Base-by-base conservation (phyloP, 352 stramenopile genomes). In the Pythium biforme region DNA sequence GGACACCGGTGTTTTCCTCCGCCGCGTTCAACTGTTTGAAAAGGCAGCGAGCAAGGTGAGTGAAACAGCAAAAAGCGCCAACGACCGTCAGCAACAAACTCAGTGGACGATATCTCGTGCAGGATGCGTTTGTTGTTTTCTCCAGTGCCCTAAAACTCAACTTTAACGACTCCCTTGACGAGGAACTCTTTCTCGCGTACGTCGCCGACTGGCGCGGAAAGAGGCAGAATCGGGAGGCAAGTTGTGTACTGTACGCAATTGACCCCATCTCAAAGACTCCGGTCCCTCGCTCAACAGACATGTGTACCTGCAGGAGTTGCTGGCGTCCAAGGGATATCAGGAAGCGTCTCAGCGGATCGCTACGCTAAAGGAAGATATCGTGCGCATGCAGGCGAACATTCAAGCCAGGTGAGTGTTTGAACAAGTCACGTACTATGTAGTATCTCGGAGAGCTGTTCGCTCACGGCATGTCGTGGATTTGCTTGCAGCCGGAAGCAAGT, bases 161-260 rank as follows among this genome's bases (percentile, higher is more conserved):
- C 51, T 89, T 88, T 25, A 55, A 68, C 12, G 73, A 81, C 19
- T 69, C 59, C 4, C 48, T 89, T 20, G 80, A 89, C 33, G 68
- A 81, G 41, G 77, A 89, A 41, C 55, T 89, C 12, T 88, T 89
- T 47, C 63, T 72, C 22, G 80, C 77, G 8, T 85, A 89, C 46
- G 51, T 81, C 8, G 46, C 72, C 15, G 79, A 89, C 49, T 86
- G 72, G 77, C 72, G 47, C 9, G 45, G 63, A 26, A 58, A 54
- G 31, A 40, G 78, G 78, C 50, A 49, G 55, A 14, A 39, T 33
- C 47, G 26, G 12, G 22, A 40, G 43, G 31, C 39, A 9, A n/a
- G n/a, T n/a, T n/a, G n/a, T n/a, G n/a, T n/a, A n/a, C n/a, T 19
- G 33, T 66, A 45, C 15, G 31, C 8, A 15, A 37, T 37, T 10